Conservation (phyloP, 257 asterid genomes). For the Hygrophila difformis region DNA sequence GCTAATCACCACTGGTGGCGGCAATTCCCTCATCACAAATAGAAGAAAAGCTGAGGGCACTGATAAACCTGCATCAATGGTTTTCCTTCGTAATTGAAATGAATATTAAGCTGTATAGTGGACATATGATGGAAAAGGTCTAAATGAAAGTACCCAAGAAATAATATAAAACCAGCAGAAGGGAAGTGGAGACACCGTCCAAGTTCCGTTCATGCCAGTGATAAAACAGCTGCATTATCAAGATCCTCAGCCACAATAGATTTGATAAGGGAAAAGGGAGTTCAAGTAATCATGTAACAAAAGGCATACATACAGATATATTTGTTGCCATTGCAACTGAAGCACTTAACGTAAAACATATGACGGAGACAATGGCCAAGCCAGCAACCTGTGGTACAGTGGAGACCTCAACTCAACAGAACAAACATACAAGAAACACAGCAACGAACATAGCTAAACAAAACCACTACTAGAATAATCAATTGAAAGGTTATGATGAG, state of each 20-base stretch:
- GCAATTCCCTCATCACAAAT: constrained; percentile 91
- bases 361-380: constrained; percentile 78
- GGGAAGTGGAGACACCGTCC: constrained; percentile 38
- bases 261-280: background rate
- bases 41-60: constrained; percentile 74
- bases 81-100: background rate
- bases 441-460: background rate
- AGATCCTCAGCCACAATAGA: background rate
- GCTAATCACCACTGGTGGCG: constrained; percentile 41
- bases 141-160: constrained; percentile 50
- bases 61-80: constrained; percentile 67
- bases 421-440: background rate
- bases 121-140: background rate
- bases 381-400: constrained; percentile 67
- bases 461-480: too few relatives aligned
- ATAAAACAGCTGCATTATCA: constrained; percentile 61
- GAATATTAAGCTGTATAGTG: background rate
- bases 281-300: constrained; percentile 6
- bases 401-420: background rate
- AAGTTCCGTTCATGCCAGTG: constrained; percentile 46
- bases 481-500: too few relatives aligned
- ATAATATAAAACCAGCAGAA: constrained; percentile 60
- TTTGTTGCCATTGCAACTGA: constrained; percentile 52
- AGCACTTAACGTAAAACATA: constrained; percentile 79
- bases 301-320: constrained; percentile 56